These are phyloP conservation scores for Potentilla sterilis DNA, from an alignment of 306 rosid genomes.

Conservation along the genomic window DNA sequence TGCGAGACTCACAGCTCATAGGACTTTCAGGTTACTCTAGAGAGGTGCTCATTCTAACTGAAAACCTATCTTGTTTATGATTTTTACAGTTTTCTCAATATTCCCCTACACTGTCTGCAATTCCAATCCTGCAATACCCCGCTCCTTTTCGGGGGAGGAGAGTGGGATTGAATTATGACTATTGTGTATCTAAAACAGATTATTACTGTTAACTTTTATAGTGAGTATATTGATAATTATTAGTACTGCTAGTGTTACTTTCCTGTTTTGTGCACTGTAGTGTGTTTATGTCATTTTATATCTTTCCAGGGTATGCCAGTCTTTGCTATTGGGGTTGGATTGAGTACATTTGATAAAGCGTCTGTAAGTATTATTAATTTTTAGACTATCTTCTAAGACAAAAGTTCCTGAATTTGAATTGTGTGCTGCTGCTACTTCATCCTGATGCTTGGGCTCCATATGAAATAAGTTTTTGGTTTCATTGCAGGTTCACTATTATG, in stretches of 20 bases:
- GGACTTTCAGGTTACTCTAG: slow-evolving; percentile 92
- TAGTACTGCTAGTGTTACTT: not conserved
- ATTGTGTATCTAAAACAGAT: not conserved
- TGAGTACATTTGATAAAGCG: slow-evolving; percentile 88
- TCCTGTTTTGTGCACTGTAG: not conserved
- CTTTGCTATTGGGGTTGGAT: slow-evolving; percentile 84
- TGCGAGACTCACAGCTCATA: slow-evolving; percentile 90
- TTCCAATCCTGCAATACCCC: slow-evolving; percentile 10
- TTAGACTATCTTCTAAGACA: not conserved
- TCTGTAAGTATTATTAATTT: slow-evolving; percentile 60
- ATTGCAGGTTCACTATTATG: slow-evolving; percentile 85
- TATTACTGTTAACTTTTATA: not conserved
- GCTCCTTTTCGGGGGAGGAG: not conserved
- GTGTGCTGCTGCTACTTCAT: not conserved
- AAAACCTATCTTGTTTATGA: slow-evolving; percentile 5
- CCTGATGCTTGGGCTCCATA: slow-evolving; percentile 9
- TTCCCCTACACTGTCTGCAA: not conserved
- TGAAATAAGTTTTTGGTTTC: slow-evolving; percentile 5
- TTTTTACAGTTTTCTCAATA: not conserved
- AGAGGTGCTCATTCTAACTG: slow-evolving; percentile 58
- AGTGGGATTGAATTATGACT: not conserved
- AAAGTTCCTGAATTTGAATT: not conserved
- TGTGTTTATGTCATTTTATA: slow-evolving; percentile 5
- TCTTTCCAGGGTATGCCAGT: slow-evolving; percentile 82
- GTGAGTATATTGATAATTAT: not conserved